Evolutionary conservation across 768 basidiomycete species (phyloP), one percentile per base, ranked within the genome.

Genomic region (Basidioascus undulatus): DNA sequence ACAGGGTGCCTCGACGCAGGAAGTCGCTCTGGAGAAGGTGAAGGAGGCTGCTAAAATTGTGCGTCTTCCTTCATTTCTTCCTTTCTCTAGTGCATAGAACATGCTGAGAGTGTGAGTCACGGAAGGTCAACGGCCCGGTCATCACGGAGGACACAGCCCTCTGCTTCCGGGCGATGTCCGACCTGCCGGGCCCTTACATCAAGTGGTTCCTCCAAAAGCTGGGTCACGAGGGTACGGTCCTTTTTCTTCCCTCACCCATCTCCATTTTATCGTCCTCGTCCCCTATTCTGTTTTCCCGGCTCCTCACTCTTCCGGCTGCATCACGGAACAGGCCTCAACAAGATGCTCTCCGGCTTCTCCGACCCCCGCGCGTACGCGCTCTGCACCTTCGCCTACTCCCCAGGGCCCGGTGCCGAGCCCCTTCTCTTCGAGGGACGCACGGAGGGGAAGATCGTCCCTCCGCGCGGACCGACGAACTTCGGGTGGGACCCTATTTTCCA

Each of bases 111-210:
- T 25, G 6, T 13, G 4, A 9, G 36, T 15, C 18, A 21, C 8
- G 21, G 25, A n/a, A 18, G 4, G 40, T 13, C 24, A 9, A 9
- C 4, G 31, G 23, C 6, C 15, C 2, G 8, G 7, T 7, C 6
- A 16, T 8, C 19, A 1, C 16, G 4, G 56, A 98, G 61, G 92
- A 98, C 55, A 98, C 92, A 0, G 84, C 92, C 0, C 68, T 98
- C 6, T 81, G 76, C 49, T 96, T 82, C 53, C 70, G 73, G 45
- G 86, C 92, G 0, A 62, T 96, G 15, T 70, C 74, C 16, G 89
- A 84, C 0, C 68, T 98, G 4, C 92, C 92, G 2, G 92, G 92
- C 0, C 89, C 89, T 0, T 98, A 89, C 60, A 87, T 98, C 65
- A 98, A 98, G 53, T 65, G 81, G 47, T 98, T 98, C 58, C 61